Evolutionary conservation across 1,284 basidiomycete species (phyloP), one percentile per base, ranked within the genome.

Genomic region (Tilletiopsis washingtonensis): DNA sequence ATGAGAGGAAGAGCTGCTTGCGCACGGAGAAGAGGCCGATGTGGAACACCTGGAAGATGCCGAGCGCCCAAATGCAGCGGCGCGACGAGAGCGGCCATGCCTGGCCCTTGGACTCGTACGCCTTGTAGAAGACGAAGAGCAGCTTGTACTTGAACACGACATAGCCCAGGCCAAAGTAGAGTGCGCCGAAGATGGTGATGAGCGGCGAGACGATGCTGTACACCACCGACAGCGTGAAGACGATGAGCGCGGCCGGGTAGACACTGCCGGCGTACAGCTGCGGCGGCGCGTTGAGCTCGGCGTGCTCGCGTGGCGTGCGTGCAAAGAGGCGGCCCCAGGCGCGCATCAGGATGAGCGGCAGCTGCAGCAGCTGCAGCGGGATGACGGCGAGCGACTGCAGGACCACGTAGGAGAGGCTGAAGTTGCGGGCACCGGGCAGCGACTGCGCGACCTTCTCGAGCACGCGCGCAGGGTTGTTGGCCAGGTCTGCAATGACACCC

Each of bases 151-250:
- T 98, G 81, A 93, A 96, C 3, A 96, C 65, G 19, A 69, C 45
- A 53, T 74, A 98, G 2, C 82, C 88, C 45, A 88, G 78, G 9
- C 89, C 91, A 69, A 98, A 98, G 75, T 98, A 98, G 36, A 93
- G 77, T 0, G 91, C 86, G 7, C 91, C 90, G 66, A 98, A 98
- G 20, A 94, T 80, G 47, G 94, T 79, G 66, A 98, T 94, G 51
- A 94, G 79, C 0, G 93, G 93, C 56, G 91, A 88, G 9, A 94
- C 87, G 58, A 98, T 86, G 71, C 88, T 91, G 77, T 97, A 98
- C 21, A 94, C 79, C 62, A 98, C 78, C 20, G 88, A 91, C 69
- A 98, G 85, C 48, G 91, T 88, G 75, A 97, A 98, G 64, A 98
- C 84, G 39, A 98, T 79, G 53, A 98, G 86, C 2, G 91, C 88